These are phyloP conservation scores for Cryphonectria carpinicola DNA, from an alignment of 2,329 filamentous ascomycete genomes.

Conservation along the genomic window DNA sequence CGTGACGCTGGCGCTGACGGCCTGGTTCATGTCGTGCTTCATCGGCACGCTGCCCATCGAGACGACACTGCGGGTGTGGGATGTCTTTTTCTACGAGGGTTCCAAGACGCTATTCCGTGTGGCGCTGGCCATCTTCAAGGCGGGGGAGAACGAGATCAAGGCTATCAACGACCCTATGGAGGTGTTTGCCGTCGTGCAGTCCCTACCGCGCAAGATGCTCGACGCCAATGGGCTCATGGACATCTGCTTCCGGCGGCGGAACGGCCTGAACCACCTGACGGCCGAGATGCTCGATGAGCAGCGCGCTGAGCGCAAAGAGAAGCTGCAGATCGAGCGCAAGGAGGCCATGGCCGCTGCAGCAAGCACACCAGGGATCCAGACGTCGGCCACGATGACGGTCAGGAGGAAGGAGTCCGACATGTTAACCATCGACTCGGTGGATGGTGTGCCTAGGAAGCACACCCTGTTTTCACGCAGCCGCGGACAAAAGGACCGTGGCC, in stretches of 20 bases:
- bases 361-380: slow-evolving; percentile 24
- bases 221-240: slow-evolving; percentile 85
- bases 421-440: slow-evolving; percentile 37
- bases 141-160: slow-evolving; percentile 79
- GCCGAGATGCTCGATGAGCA: slow-evolving; percentile 81
- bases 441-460: slow-evolving; percentile 43
- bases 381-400: slow-evolving; percentile 22
- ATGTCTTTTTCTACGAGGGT: slow-evolving; percentile 94
- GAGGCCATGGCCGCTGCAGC: slow-evolving; percentile 31
- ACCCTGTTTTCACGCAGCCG: slow-evolving; percentile 47
- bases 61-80: slow-evolving; percentile 90
- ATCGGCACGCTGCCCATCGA: slow-evolving; percentile 92
- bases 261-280: slow-evolving; percentile 80
- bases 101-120: slow-evolving; percentile 93
- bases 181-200: slow-evolving; percentile 92
- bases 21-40: slow-evolving; percentile 98
- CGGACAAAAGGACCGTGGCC: slow-evolving; percentile 22
- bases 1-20: slow-evolving; percentile 88
- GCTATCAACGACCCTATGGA: slow-evolving; percentile 86
- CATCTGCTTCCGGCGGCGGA: slow-evolving; percentile 77
- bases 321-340: slow-evolving; percentile 51
- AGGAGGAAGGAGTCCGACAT: slow-evolving; percentile 37
- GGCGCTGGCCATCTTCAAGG: slow-evolving; percentile 87
- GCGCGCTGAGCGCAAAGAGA: slow-evolving; percentile 67
- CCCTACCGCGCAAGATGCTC: slow-evolving; percentile 77